A percentile compares a stretch with the other conserved stretches of the same genome.
Evolutionary conservation across 768 basidiomycete species (phyloP).

Genomic region (Calocera viscosa): DNA sequence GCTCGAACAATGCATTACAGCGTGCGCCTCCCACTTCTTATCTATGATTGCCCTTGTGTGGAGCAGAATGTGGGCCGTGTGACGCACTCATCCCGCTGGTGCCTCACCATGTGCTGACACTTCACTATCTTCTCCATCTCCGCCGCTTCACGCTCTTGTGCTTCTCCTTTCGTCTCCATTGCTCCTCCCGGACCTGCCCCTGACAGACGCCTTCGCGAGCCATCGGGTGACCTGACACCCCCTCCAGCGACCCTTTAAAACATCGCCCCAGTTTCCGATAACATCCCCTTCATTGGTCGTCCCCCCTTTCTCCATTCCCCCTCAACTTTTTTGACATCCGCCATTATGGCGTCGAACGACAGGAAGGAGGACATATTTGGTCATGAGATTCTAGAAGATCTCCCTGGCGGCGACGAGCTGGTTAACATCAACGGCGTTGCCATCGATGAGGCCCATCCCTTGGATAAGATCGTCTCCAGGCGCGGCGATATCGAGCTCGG

Average conservation of each 20-base stretch:
- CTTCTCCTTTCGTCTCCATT: background rate
- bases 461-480: background rate
- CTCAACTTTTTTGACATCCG: background rate
- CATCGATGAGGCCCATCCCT: background rate
- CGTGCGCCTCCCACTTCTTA: background rate
- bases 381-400: background rate
- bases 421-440: background rate
- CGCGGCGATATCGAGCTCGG: background rate
- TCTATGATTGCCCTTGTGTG: background rate
- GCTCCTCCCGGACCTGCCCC: background rate
- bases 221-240: no score
- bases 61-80: conserved; percentile 1
- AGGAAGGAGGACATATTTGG: background rate
- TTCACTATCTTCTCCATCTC: background rate
- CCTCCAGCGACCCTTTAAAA: background rate
- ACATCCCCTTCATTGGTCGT: background rate
- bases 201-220: background rate
- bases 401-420: background rate
- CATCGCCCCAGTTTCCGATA: background rate
- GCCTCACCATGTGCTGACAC: conserved; percentile 5
- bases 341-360: background rate
- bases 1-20: background rate
- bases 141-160: background rate
- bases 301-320: background rate
- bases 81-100: background rate